phyloP scores from a whole-genome alignment of 148 eudicot species.

The Silene latifolia region DNA sequence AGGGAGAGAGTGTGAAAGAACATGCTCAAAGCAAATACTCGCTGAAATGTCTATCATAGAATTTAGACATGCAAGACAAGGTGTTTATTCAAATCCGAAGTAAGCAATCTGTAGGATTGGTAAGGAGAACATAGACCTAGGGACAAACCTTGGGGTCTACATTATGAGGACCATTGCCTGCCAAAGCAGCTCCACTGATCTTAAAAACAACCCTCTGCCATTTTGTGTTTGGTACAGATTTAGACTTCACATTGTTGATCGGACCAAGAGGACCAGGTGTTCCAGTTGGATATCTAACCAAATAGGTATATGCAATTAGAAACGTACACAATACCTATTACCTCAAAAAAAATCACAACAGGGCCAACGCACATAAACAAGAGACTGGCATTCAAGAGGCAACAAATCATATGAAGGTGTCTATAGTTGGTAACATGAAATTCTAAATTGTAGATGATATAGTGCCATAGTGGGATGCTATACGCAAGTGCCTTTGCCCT shows the following conservation, averaged over 20 bases:
- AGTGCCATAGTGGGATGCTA: neutral
- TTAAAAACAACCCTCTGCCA: constrained; percentile 98
- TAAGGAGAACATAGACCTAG: constrained; percentile 6
- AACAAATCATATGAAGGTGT: neutral
- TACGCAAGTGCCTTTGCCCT: neutral
- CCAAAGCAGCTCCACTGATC: constrained; percentile 91
- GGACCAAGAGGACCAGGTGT: constrained; percentile 53
- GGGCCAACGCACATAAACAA: neutral
- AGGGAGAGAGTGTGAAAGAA: too few species aligned
- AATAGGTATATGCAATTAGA: constrained; percentile 14
- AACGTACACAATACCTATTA: constrained; percentile 5
- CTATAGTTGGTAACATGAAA: neutral
- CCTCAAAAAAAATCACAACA: neutral
- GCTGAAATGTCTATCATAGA: neutral
- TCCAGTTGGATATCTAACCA: constrained; percentile 55
- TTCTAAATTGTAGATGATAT: neutral
- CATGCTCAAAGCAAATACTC: neutral
- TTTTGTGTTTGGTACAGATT: constrained; percentile 53
- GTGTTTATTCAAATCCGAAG: neutral
- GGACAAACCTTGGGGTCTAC: constrained; percentile 84
- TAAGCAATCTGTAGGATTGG: neutral
- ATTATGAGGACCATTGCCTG: constrained; percentile 69
- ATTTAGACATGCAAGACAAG: too few species aligned
- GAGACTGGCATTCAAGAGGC: neutral
- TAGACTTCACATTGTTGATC: constrained; percentile 52